Evolutionary conservation across 2,329 filamentous ascomycete genomes (phyloP).

Genomic region (Akanthomyces muscarius): DNA sequence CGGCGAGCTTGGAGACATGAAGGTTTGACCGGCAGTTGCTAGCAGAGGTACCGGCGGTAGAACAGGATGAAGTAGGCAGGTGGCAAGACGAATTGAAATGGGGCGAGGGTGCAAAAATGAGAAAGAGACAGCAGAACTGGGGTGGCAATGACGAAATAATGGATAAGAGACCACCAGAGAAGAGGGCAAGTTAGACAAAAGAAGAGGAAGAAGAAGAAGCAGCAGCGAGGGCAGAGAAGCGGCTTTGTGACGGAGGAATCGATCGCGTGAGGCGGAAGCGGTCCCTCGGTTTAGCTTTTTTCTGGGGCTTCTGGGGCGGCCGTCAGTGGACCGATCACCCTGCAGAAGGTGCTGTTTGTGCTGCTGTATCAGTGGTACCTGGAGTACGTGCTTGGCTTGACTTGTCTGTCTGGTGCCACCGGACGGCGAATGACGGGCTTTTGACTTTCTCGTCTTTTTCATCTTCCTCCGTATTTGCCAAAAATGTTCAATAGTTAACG

Average conservation of each 20-base stretch:
- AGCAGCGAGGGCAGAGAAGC: conserved; percentile 12
- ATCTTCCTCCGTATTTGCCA: too few species aligned
- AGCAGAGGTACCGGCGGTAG: neutral
- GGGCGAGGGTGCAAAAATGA: neutral
- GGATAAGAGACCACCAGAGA: conserved; percentile 12
- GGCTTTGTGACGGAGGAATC: conserved; percentile 12
- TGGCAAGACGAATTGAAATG: neutral
- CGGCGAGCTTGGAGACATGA: conserved; percentile 1
- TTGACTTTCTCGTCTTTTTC: neutral
- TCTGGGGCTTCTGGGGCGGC: conserved; percentile 12
- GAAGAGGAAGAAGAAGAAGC: conserved; percentile 4
- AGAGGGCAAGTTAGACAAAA: conserved; percentile 1
- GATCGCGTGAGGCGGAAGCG: conserved; percentile 19
- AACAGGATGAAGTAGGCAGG: too few species aligned
- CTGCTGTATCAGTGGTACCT: too few species aligned
- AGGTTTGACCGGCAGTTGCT: neutral
- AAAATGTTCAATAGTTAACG: too few species aligned
- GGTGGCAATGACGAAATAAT: neutral
- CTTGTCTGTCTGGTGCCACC: neutral
- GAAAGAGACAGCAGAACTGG: conserved; percentile 1
- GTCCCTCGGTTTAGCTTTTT: conserved; percentile 18
- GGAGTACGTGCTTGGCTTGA: neutral
- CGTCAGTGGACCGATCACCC: conserved; percentile 4
- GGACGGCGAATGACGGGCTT: neutral
- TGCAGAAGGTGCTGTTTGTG: neutral